A percentile compares a stretch with the other conserved stretches of the same genome.
These are phyloP conservation scores for Polychaeton citri DNA, from an alignment of 2,329 filamentous ascomycete species.

Conservation along the genomic window DNA sequence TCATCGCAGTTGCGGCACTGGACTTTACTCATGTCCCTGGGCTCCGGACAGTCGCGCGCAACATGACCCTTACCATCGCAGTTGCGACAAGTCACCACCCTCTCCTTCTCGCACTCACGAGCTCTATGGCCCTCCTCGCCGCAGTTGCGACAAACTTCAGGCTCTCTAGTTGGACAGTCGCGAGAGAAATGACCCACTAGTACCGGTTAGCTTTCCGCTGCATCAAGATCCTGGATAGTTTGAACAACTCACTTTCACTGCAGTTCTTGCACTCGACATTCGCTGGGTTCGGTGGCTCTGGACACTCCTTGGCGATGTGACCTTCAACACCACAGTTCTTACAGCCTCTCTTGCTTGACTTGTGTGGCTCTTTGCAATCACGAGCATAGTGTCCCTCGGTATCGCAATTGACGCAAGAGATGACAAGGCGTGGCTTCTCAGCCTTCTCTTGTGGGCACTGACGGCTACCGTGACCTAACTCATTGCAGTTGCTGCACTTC, in stretches of 20 bases:
- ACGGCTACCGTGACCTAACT: slow-evolving; percentile 35
- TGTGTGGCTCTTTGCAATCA: slow-evolving; percentile 48
- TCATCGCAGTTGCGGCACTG: slow-evolving; percentile 36
- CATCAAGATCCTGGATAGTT: background rate
- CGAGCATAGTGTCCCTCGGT: slow-evolving; percentile 42
- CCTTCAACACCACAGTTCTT: slow-evolving; percentile 35
- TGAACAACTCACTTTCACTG: slow-evolving; percentile 19
- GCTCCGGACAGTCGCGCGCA: slow-evolving; percentile 50
- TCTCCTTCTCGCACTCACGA: slow-evolving; percentile 21
- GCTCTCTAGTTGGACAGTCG: slow-evolving; percentile 18
- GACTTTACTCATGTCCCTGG: slow-evolving; percentile 36
- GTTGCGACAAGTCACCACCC: slow-evolving; percentile 22
- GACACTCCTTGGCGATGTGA: slow-evolving; percentile 25
- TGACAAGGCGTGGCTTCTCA: slow-evolving; percentile 26
- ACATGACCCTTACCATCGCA: slow-evolving; percentile 42
- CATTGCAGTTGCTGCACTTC: slow-evolving; percentile 39
- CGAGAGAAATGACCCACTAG: slow-evolving; percentile 20
- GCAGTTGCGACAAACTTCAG: slow-evolving; percentile 23
- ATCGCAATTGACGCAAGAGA: slow-evolving; percentile 40
- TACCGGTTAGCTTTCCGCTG: background rate
- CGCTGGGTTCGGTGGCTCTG: slow-evolving; percentile 24
- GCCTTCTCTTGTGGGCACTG: slow-evolving; percentile 35
- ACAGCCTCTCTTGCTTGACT: slow-evolving; percentile 36
- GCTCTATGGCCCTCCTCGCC: slow-evolving; percentile 18
- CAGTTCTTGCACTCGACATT: slow-evolving; percentile 22